Evolutionary conservation across 176 grass and related monocot genomes (phyloP), one percentile per base, ranked within the genome.

Genomic region (Microstegium vimineum): DNA sequence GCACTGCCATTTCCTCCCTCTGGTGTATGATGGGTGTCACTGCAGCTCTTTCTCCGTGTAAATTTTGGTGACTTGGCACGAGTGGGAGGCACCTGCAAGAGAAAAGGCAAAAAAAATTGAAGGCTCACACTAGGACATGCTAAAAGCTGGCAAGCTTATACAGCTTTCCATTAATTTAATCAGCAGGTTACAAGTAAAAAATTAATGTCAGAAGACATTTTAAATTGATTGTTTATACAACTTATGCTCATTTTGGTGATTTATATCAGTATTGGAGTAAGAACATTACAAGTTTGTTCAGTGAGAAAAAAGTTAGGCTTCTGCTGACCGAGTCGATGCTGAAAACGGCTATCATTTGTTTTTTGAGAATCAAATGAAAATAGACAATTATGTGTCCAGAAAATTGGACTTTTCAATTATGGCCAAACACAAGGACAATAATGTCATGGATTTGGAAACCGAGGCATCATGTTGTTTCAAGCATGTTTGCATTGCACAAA

Each of bases 31-130:
- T 74, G 91, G 63, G 83, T 73, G 66, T 97, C 94, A 33, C 92
- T 87, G 52, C 82, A 94, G 77, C 94, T 97, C 92, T 92, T 94
- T 84, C 92, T 85, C 51, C 90, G 83, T 47, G 92, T 90, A 43
- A 97, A 79, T 54, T 90, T 94, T 35, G 92, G 92, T 62, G 92
- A 97, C 90, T 87, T 90, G 35, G 94, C 94, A 75, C 92, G 94
- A 36, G 94, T 97, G 73, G 92, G 86, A 59, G 92, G 92, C 46
- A 90, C 92, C 94, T 97, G 71, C 10, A 86, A 78, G 30, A 77
- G 30, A 71, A 63, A 77, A 15, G 31, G 6, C 35, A 79, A 68
- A 31, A 69, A 41, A 10, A 3, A 42, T 12, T 62, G 62, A 83
- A 74, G 12, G 28, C 14, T 17, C 23, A n/a, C 26, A 62, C 26